Conservation (phyloP, 2,329 filamentous ascomycete genomes). For the Fusarium albidum region DNA sequence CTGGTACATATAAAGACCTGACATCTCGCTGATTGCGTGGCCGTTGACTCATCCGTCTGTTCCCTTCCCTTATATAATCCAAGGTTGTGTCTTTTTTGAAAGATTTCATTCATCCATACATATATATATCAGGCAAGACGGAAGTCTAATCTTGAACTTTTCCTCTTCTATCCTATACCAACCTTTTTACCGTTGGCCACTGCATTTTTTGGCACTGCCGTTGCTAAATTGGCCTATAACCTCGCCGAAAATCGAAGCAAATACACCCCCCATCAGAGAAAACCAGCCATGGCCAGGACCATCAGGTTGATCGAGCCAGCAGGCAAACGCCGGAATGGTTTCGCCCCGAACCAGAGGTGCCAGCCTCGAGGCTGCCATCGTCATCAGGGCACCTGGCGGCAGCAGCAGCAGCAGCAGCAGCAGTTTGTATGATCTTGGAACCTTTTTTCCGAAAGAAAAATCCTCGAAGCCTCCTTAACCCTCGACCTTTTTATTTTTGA, state of each 20-base stretch:
- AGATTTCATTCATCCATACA: too few species aligned
- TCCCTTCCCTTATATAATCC: background rate
- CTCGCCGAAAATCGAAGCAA: background rate
- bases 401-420: too few species aligned
- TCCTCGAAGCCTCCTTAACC: constrained; percentile 8
- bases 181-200: too few species aligned
- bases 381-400: background rate
- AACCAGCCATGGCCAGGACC: constrained; percentile 3
- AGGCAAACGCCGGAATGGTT: background rate
- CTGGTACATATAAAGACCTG: too few species aligned
- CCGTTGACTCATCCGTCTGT: background rate
- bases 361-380: background rate
- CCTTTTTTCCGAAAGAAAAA: too few species aligned
- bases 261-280: too few species aligned
- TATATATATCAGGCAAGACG: too few species aligned
- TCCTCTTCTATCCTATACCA: background rate
- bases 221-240: background rate
- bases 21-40: background rate
- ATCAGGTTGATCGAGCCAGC: background rate
- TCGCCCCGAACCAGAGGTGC: background rate
- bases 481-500: constrained; percentile 1
- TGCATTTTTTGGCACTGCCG: background rate
- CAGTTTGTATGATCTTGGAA: constrained; percentile 19
- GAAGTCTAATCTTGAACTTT: background rate
- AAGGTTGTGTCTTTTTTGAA: background rate